Evolutionary conservation across 2,329 filamentous ascomycete genomes (phyloP).

Genomic region (Calonectria pseudoturangicola): DNA sequence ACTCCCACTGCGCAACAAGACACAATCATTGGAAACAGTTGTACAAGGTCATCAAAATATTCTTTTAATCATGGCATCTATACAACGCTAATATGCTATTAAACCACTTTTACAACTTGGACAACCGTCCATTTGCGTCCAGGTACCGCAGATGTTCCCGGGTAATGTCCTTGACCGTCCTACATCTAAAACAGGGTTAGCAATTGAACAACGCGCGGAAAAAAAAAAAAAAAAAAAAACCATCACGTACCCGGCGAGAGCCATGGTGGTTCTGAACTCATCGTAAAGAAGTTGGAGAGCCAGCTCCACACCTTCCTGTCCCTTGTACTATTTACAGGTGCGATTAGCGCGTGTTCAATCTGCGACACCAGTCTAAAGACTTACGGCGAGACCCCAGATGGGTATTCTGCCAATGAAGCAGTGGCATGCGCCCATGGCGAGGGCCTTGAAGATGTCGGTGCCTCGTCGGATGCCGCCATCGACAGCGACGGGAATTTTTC

Average conservation of each 20-base stretch:
- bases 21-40: neutral
- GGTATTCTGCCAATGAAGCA: slow-evolving; percentile 54
- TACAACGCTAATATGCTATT: slow-evolving; percentile 20
- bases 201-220: neutral
- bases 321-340: slow-evolving; percentile 47
- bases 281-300: slow-evolving; percentile 61
- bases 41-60: neutral
- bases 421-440: slow-evolving; percentile 55
- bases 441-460: slow-evolving; percentile 58
- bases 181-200: slow-evolving; percentile 39
- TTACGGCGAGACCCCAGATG: slow-evolving; percentile 60
- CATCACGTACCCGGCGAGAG: slow-evolving; percentile 46
- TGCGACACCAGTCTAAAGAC: slow-evolving; percentile 4
- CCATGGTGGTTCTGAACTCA: slow-evolving; percentile 54
- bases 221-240: neutral
- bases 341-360: neutral
- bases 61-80: slow-evolving; percentile 19
- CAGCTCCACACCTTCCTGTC: slow-evolving; percentile 54
- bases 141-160: slow-evolving; percentile 45
- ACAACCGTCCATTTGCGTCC: slow-evolving; percentile 42
- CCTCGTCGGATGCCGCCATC: slow-evolving; percentile 58
- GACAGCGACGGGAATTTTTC: slow-evolving; percentile 74
- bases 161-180: slow-evolving; percentile 50
- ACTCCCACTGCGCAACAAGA: neutral
- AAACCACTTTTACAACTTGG: slow-evolving; percentile 36